A percentile compares a stretch with the other conserved stretches of the same genome.
Evolutionary conservation across 306 rosid species (phyloP).

Genomic region (Ormosia semicastrata): DNA sequence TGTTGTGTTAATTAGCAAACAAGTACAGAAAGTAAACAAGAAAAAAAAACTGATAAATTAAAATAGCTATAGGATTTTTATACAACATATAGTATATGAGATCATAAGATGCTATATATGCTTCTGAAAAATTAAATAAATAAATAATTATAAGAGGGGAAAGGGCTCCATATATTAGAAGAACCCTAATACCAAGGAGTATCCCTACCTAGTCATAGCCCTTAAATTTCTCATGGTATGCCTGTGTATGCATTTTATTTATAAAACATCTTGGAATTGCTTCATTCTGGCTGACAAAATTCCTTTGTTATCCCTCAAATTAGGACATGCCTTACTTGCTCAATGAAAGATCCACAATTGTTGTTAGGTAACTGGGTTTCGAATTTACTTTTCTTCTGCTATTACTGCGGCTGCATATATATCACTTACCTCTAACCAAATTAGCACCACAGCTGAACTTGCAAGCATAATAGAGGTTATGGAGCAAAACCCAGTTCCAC

Average conservation of each 20-base stretch:
- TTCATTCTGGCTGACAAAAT: slow-evolving; percentile 12
- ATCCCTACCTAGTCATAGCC: slow-evolving; percentile 43
- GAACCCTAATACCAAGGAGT: slow-evolving; percentile 50
- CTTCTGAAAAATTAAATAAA: not conserved
- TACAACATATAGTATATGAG: slow-evolving; percentile 22
- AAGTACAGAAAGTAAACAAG: not conserved
- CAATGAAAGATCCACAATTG: slow-evolving; percentile 22
- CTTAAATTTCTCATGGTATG: not conserved
- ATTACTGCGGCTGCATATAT: not conserved
- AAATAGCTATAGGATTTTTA: not conserved
- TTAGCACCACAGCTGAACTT: not conserved
- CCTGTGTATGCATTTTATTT: not conserved
- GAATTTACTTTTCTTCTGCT: not conserved
- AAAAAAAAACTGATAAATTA: not conserved
- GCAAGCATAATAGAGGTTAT: not conserved
- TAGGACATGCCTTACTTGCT: slow-evolving; percentile 5
- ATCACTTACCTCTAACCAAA: not conserved
- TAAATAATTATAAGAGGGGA: slow-evolving; percentile 6
- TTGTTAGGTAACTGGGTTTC: slow-evolving; percentile 6
- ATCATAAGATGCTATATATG: slow-evolving; percentile 24
- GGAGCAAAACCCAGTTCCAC: slow-evolving; percentile 35
- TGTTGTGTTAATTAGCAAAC: not conserved
- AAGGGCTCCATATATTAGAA: slow-evolving; percentile 29
- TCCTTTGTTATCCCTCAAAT: slow-evolving; percentile 18
- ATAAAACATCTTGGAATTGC: slow-evolving; percentile 14